Percentiles rank a stretch among this genome's conserved stretches.
Conservation (phyloP, 371 early-diverging fungal species). For the Apophysomyces ossiformis region DNA sequence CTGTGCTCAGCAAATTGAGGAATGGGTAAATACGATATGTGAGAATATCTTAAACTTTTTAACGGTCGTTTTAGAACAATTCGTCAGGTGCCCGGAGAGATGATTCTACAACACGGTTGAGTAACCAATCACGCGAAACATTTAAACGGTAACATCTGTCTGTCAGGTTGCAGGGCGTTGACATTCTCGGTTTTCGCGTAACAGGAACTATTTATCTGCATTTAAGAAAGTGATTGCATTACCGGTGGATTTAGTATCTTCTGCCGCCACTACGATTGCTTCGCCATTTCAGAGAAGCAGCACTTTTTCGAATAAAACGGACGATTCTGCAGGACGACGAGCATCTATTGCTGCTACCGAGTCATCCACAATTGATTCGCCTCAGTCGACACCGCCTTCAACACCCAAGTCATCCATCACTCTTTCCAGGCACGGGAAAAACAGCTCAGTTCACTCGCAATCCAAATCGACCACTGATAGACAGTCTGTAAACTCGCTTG, state of each 20-base stretch:
- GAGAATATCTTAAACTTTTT: neutral
- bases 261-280: conserved; percentile 48
- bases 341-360: conserved; percentile 5
- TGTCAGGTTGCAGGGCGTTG: neutral
- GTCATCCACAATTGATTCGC: conserved; percentile 10
- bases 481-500: conserved; percentile 16
- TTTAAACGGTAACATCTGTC: conserved; percentile 28
- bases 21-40: conserved; percentile 42
- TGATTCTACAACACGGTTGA: conserved; percentile 18
- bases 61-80: neutral
- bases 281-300: conserved; percentile 21
- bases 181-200: conserved; percentile 20
- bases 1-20: conserved; percentile 43
- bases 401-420: conserved; percentile 24
- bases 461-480: conserved; percentile 1
- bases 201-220: conserved; percentile 55
- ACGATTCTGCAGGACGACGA: conserved; percentile 11
- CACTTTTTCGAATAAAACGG: conserved; percentile 13
- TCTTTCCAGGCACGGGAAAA: conserved; percentile 4
- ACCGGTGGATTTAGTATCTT: conserved; percentile 53
- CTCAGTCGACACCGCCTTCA: conserved; percentile 26
- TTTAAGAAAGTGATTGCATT: conserved; percentile 54
- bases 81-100: conserved; percentile 20
- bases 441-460: neutral
- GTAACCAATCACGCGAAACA: conserved; percentile 27